Base-by-base conservation (phyloP, 768 basidiomycete genomes). In the Mrakia gelida region DNA sequence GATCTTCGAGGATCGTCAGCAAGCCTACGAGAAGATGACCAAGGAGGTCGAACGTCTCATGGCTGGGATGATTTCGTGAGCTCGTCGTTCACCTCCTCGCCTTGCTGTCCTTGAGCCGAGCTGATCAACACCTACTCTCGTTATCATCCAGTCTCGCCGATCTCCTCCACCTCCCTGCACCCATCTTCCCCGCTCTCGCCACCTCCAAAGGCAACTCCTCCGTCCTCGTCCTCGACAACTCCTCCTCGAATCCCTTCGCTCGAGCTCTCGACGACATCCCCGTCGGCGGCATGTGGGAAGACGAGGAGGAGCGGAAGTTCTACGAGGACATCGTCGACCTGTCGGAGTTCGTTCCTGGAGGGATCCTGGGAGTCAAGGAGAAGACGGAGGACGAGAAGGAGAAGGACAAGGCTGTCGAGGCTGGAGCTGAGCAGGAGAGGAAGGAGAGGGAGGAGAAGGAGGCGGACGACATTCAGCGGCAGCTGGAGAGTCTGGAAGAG, bases 21-120 rank as follows among this genome's bases (percentile, higher is more conserved):
- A 98, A 84, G 94, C 93, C 15, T 99, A 99, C 83, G 97, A 99
- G 86, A 95, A 94, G 86, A 97, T 98, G 93, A 95, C 94, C 56
- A 94, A 92, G 85, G 88, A 90, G 65, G 98, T 98, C 81, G 97
- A 99, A 85, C 94, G 95, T 79, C 85, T 98, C 32, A 88, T 95
- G 70, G 87, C 91, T 23, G 94, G 90, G 11, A 61, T 79, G 73
- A 68, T 65, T 23, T 43, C 68, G 78, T 79, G 61, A 41, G 78
- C 41, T 15, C 62, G 34, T 28, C 54, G 13, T 2, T 30, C 72
- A n/a, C 67, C 62, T 56, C n/a, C 38, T 79, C 49, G n/a, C 13
- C 61, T 16, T 21, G 7, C 61, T 80, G n/a, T 13, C 56, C 52
- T 38, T 70, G 71, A 77, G 2, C 49, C 13, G 52, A 78, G 54